Evolutionary conservation across 306 rosid species (phyloP), one percentile per base, ranked within the genome.

Genomic region (Pueraria montana): DNA sequence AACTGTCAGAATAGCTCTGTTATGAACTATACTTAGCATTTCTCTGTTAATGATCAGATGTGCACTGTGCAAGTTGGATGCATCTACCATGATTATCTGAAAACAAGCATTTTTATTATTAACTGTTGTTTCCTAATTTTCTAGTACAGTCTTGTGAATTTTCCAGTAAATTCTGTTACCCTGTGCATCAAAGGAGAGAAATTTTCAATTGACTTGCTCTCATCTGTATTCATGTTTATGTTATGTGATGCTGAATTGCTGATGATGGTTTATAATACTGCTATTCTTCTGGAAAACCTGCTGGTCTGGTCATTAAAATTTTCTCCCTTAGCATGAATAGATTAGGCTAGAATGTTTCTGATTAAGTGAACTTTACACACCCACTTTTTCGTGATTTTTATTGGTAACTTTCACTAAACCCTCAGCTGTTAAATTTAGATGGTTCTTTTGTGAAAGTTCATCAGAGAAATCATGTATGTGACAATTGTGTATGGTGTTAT

Each of bases 401-500:
- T 56, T 11, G 64, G 38, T 72, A 53, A 23, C 1, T 73, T 83
- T 69, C 40, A 45, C 82, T 74, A 82, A 43, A 70, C 83, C 27
- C 64, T 56, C 23, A 8, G 58, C 79, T 55, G 40, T 42, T 77
- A 36, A 70, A 61, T 84, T 81, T 72, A 24, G 52, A 56, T 59
- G 62, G 75, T 73, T 50, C 68, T 69, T 34, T 72, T 27, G 8
- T 6, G 38, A 4, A 58, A 27, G 77, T 61, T 65, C 70, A 56
- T 77, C 68, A 2, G 68, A 49, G 76, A 13, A 40, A 59, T 50
- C 32, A 50, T 61, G 30, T 63, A 49, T 24, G 23, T 42, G 5
- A 6, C 64, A 75, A 56, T 34, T 79, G 18, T 73, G 70, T 76
- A 66, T 77, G 56, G 49, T 65, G 69, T 50, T 78, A 26, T 74